phyloP scores from a whole-genome alignment of 371 early-diverging fungal genomes.

The Catenaria anguillulae region DNA sequence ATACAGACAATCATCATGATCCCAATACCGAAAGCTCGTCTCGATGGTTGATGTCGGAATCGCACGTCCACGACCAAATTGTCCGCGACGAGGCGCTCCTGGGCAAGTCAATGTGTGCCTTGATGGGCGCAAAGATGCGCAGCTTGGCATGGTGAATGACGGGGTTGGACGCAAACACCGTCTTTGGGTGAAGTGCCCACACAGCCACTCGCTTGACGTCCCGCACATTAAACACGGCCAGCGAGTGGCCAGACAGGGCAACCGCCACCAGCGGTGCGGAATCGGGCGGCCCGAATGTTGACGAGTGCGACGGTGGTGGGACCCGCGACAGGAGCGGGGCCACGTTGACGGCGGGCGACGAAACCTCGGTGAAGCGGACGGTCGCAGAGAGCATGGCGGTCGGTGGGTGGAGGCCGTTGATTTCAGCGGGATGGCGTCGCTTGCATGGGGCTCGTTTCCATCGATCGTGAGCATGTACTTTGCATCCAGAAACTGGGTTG shows the following conservation, averaged over 20 bases:
- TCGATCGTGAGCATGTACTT: too few species aligned
- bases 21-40: too few species aligned
- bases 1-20: too few species aligned
- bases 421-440: too few species aligned
- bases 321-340: neutral
- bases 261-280: neutral
- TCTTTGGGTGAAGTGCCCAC: neutral
- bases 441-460: too few species aligned
- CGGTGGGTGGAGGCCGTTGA: too few species aligned
- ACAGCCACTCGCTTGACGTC: neutral
- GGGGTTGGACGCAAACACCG: neutral
- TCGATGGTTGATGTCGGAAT: neutral
- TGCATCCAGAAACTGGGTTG: too few species aligned
- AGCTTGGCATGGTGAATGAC: neutral
- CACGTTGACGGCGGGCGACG: neutral
- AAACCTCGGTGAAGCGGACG: neutral
- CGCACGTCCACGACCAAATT: neutral
- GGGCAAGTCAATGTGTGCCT: neutral
- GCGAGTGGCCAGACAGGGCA: neutral
- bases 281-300: neutral
- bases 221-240: neutral
- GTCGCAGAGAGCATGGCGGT: constrained; percentile 9
- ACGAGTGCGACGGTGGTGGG: neutral
- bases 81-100: neutral
- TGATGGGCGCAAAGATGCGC: neutral